A percentile compares a stretch with the other conserved stretches of the same genome.
These are phyloP conservation scores for Eucalyptus grandis DNA, from an alignment of 345 rosid species.

Conservation along the genomic window DNA sequence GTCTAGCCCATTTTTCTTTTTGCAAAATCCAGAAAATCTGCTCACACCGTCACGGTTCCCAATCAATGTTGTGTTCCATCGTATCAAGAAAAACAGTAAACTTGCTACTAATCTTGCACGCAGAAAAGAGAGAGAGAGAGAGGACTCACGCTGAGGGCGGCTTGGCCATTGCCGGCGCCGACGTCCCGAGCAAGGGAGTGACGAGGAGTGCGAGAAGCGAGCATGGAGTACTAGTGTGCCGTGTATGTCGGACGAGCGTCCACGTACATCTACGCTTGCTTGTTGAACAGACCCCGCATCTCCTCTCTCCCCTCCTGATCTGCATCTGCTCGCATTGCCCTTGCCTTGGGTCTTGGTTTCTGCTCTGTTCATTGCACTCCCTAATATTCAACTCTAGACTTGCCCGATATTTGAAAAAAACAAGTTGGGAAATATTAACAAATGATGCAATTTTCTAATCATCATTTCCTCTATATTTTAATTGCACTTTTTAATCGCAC, in stretches of 20 bases:
- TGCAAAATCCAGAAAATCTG: background rate
- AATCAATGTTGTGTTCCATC: background rate
- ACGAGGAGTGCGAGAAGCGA: conserved; percentile 30
- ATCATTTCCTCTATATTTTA: background rate
- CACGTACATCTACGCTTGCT: conserved; percentile 45
- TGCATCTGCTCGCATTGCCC: background rate
- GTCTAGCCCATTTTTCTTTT: background rate
- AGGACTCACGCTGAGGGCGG: too few species aligned
- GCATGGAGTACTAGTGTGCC: conserved; percentile 37
- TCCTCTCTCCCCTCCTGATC: background rate
- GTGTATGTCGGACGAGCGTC: conserved; percentile 57
- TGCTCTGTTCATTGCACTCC: background rate
- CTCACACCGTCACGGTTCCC: background rate
- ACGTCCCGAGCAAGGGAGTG: conserved; percentile 63
- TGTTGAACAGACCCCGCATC: conserved; percentile 51
- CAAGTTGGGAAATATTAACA: background rate
- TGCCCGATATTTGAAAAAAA: background rate
- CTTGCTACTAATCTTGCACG: background rate
- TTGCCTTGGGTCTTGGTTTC: background rate
- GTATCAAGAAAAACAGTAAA: background rate
- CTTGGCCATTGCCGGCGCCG: conserved; percentile 54
- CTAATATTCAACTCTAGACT: background rate
- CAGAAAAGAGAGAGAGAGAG: too few species aligned
- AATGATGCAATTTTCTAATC: background rate
- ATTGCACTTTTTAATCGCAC: too few species aligned